Conservation (phyloP, 2,329 filamentous ascomycete genomes). For the Pseudogymnoascus sp. region DNA sequence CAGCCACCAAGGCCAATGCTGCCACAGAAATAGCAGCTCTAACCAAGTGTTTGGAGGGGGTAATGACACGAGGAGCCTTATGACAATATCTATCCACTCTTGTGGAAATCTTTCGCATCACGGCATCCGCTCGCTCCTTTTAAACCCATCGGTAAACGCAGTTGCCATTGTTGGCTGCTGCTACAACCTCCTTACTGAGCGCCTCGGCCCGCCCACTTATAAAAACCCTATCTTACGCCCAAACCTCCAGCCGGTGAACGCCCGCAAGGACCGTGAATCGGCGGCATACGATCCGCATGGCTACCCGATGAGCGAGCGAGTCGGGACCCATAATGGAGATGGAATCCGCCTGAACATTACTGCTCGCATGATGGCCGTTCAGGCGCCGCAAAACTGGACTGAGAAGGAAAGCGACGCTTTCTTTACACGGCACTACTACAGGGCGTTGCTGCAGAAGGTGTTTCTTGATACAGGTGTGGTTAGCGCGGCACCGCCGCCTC, state of each 20-base stretch:
- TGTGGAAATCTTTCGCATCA: constrained; percentile 97
- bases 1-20: constrained; percentile 12
- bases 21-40: background rate
- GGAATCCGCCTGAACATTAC: constrained; percentile 90
- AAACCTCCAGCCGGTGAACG: constrained; percentile 56
- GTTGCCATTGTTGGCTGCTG: constrained; percentile 96
- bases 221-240: constrained; percentile 73
- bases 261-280: constrained; percentile 58
- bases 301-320: constrained; percentile 78
- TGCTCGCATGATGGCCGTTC: constrained; percentile 94
- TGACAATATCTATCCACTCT: constrained; percentile 93
- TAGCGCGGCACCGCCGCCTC: constrained; percentile 31
- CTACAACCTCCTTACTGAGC: constrained; percentile 92
- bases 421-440: constrained; percentile 89
- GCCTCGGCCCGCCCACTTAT: constrained; percentile 76
- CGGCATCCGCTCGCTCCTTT: constrained; percentile 73
- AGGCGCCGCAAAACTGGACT: constrained; percentile 91
- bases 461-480: constrained; percentile 80
- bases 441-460: constrained; percentile 83
- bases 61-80: constrained; percentile 38
- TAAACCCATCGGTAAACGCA: constrained; percentile 79
- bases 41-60: constrained; percentile 19
- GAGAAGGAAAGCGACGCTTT: constrained; percentile 71
- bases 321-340: constrained; percentile 47
- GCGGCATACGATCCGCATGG: constrained; percentile 76